Percentiles rank a stretch among this genome's conserved stretches.
phyloP scores from a whole-genome alignment of 768 basidiomycete species.

The Macrolepiota dolichaula region DNA sequence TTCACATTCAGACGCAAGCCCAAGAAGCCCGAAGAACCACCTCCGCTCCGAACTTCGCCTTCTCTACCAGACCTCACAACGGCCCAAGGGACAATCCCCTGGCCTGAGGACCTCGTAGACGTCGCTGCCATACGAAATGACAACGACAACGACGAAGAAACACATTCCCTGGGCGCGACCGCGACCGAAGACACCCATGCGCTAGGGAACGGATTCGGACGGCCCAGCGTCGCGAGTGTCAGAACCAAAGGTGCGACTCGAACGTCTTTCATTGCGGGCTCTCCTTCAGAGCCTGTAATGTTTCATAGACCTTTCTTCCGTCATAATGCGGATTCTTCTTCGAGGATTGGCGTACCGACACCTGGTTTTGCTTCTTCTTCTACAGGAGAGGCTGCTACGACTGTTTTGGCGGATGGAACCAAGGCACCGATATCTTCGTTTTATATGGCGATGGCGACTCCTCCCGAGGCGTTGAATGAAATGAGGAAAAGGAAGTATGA shows the following conservation, averaged over 20 bases:
- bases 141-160: conserved; percentile 9
- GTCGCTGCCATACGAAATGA: conserved; percentile 61
- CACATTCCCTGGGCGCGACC: background rate
- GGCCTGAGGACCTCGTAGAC: conserved; percentile 84
- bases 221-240: conserved; percentile 21
- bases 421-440: conserved; percentile 56
- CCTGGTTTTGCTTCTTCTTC: conserved; percentile 21
- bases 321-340: conserved; percentile 14
- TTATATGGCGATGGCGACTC: conserved; percentile 64
- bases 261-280: conserved; percentile 52
- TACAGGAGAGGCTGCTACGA: conserved; percentile 44
- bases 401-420: conserved; percentile 18
- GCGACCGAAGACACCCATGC: background rate
- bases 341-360: conserved; percentile 8
- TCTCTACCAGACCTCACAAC: conserved; percentile 71
- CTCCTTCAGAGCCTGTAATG: conserved; percentile 39
- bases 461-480: conserved; percentile 28
- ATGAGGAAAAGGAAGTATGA: conserved; percentile 12
- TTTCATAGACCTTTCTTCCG: conserved; percentile 82
- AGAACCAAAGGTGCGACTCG: conserved; percentile 62
- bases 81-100: conserved; percentile 63
- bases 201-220: background rate
- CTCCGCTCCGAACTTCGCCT: conserved; percentile 66
- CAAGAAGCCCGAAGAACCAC: conserved; percentile 44
- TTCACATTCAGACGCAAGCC: conserved; percentile 75